Evolutionary conservation across 345 rosid species (phyloP).

Genomic region (Melaleuca alternifolia): DNA sequence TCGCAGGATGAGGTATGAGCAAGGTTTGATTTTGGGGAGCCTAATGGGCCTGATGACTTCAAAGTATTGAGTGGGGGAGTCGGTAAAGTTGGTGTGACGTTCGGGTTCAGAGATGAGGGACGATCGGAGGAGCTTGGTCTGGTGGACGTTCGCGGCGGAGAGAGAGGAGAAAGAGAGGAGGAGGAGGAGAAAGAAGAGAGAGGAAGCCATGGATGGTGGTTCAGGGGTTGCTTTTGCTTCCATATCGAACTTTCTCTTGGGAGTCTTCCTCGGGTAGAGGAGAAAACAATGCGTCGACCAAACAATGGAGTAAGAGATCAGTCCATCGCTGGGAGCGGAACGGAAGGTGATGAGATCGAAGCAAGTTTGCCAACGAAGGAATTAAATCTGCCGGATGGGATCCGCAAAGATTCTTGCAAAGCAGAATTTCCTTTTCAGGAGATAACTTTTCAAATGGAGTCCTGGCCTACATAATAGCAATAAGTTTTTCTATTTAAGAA

Average conservation of each 20-base stretch:
- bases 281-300: not conserved
- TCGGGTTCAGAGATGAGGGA: constrained; percentile 20
- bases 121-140: constrained; percentile 19
- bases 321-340: not conserved
- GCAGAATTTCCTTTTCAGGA: not conserved
- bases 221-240: not conserved
- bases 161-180: constrained; percentile 28
- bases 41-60: constrained; percentile 65
- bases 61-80: constrained; percentile 28
- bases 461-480: too few species aligned
- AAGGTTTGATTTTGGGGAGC: constrained; percentile 29
- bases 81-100: constrained; percentile 7
- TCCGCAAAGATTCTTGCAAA: not conserved
- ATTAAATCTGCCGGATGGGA: not conserved
- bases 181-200: constrained; percentile 13
- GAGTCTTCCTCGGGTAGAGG: not conserved
- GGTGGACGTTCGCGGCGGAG: constrained; percentile 25
- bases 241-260: not conserved
- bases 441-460: too few species aligned
- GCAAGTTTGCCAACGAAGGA: not conserved
- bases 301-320: not conserved
- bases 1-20: constrained; percentile 42
- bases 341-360: not conserved
- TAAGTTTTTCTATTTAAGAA: too few species aligned
- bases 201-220: constrained; percentile 24